Evolutionary conservation across 75 land plant genomes (phyloP), one percentile per base, ranked within the genome.

Genomic region (Isoetes taiwanensis): DNA sequence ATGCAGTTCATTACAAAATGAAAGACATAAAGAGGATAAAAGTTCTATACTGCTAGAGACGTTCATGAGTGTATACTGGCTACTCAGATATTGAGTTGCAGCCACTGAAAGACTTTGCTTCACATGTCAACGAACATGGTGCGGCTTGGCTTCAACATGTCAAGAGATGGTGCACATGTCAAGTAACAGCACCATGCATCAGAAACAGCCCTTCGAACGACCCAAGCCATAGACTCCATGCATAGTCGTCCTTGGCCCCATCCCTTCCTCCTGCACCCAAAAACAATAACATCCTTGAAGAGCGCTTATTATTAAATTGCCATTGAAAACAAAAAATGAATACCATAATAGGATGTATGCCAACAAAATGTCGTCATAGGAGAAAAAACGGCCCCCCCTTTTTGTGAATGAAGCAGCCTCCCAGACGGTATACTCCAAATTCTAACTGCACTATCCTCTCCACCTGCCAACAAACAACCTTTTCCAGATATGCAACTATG

Each of bases 401-500:
- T 72, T 9, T 58, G 63, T 37, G 46, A 61, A 56, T 78, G 80
- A 33, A 88, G 60, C 40, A 88, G 63, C 53, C 84, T 61, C n/a
- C 88, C 81, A 28, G 75, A 67, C 41, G 71, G 73, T 34, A 87
- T 66, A 43, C 69, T 81, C 95, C 95, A 88, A n/a, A 81, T 61
- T 17, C 85, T 80, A 10, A 74, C 34, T 1, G 34, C 42, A 38
- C 65, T 42, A 59, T 84, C 90, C 74, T 84, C 85, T 0, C 90
- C 90, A 56, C 89, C 90, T 87, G 53, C 24, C 12, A 2, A 31
- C n/a, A 29, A 34, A 31, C 28, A 32, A 17, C 3, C 0, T 62
- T 5, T 20, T 16, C 0, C 26, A 39, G 28, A 48, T 12, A 19
- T 0, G 9, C 6, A 30, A 19, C 24, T 35, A 17, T 1, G 8